phyloP scores from a whole-genome alignment of 2,329 filamentous ascomycete species.

The Calonectria henricotiae region DNA sequence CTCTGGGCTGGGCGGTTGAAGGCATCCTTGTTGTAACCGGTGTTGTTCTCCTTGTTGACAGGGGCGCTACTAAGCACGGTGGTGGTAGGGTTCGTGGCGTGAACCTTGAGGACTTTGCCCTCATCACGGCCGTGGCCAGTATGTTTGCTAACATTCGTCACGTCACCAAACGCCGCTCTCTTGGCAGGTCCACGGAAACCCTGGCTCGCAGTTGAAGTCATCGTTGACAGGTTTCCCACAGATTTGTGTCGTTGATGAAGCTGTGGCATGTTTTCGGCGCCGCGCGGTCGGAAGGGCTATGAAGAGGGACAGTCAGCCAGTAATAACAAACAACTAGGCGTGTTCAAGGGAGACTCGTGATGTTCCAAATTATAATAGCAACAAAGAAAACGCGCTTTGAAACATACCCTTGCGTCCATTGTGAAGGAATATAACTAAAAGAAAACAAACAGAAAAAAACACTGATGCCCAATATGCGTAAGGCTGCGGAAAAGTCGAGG shows the following conservation, averaged over 20 bases:
- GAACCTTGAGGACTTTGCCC: conserved; percentile 58
- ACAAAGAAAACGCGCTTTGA: conserved; percentile 38
- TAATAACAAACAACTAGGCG: conserved; percentile 30
- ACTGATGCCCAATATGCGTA: conserved; percentile 37
- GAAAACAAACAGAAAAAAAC: conserved; percentile 21
- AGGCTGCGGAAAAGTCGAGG: conserved; percentile 41
- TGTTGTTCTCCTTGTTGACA: conserved; percentile 65
- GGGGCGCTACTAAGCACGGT: conserved; percentile 49
- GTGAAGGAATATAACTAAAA: conserved; percentile 40
- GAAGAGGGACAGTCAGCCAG: conserved; percentile 42
- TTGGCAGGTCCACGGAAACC: conserved; percentile 71
- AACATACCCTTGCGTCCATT: conserved; percentile 60
- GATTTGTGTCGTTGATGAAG: conserved; percentile 90
- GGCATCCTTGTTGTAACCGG: conserved; percentile 55
- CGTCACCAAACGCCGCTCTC: conserved; percentile 85
- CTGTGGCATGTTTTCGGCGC: conserved; percentile 68
- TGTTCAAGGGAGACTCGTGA: conserved; percentile 42
- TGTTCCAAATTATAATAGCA: conserved; percentile 21
- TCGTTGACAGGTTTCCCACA: conserved; percentile 70
- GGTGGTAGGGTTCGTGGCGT: conserved; percentile 49
- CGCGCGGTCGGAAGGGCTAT: conserved; percentile 62
- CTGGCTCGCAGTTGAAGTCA: conserved; percentile 48
- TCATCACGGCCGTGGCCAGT: conserved; percentile 54
- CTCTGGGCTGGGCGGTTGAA: conserved; percentile 61
- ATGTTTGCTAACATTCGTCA: conserved; percentile 78